Evolutionary conservation across 164 flowering plant species (phyloP).

Genomic region (Cinnamomum micranthum): DNA sequence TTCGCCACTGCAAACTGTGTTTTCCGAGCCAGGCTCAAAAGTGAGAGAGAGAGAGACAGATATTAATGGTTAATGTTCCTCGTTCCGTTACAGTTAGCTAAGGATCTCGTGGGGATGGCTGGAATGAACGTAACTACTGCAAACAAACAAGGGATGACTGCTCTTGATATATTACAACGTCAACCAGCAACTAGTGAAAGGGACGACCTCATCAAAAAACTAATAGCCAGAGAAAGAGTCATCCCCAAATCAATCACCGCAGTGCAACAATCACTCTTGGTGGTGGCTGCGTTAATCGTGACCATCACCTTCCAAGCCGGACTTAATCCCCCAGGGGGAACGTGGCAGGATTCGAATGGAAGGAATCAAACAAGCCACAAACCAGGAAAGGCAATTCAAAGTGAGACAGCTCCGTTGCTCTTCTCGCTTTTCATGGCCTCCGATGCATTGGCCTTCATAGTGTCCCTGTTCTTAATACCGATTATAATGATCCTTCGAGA

Average conservation of each 20-base stretch:
- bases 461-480: background rate
- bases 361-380: background rate
- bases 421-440: background rate
- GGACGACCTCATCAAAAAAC: too few species aligned
- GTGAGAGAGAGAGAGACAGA: too few species aligned
- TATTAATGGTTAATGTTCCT: background rate
- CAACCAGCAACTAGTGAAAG: background rate
- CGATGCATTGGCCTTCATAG: background rate
- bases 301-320: conserved; percentile 6
- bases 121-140: background rate
- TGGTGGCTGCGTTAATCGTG: background rate
- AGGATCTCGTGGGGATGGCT: too few species aligned
- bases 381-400: background rate
- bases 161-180: background rate
- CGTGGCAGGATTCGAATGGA: background rate
- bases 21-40: too few species aligned
- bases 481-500: background rate
- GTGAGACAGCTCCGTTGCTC: background rate
- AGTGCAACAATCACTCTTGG: background rate
- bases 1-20: too few species aligned
- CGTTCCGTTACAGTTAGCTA: background rate
- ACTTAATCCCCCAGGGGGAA: conserved; percentile 4
- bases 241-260: background rate
- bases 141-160: background rate
- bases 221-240: too few species aligned